Evolutionary conservation across 164 flowering plant species (phyloP).

Genomic region (Kingdonia uniflora): DNA sequence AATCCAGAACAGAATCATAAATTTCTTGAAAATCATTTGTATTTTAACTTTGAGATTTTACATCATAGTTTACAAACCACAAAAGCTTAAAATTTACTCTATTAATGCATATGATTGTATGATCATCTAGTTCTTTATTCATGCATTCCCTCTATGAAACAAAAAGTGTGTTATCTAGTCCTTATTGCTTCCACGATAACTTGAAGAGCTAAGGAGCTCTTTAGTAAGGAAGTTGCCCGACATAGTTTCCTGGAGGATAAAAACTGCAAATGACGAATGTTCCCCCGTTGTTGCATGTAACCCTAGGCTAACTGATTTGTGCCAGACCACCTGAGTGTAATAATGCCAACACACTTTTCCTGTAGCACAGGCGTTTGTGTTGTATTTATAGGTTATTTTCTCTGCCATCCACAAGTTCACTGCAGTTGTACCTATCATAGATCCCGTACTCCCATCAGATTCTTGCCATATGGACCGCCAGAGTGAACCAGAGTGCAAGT

Average conservation of each 20-base stretch:
- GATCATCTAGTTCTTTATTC: too few species aligned
- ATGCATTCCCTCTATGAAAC: too few species aligned
- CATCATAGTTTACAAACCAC: too few species aligned
- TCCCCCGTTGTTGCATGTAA: conserved; percentile 24
- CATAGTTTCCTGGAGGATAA: conserved; percentile 21
- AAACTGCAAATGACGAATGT: conserved; percentile 24
- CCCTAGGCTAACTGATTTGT: conserved; percentile 25
- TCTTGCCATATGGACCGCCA: conserved; percentile 33
- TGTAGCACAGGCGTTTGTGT: conserved; percentile 17
- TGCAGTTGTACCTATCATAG: conserved; percentile 18
- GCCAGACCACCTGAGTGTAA: conserved; percentile 51
- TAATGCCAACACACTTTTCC: conserved; percentile 22
- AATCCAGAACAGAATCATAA: too few species aligned
- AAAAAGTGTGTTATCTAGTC: too few species aligned
- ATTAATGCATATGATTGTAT: too few species aligned
- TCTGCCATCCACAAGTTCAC: conserved; percentile 36
- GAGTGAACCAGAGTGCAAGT: conserved; percentile 26
- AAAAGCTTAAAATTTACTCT: too few species aligned
- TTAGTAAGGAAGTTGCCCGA: conserved; percentile 21
- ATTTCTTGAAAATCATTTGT: too few species aligned
- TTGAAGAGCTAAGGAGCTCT: too few species aligned
- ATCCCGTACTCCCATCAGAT: conserved; percentile 24
- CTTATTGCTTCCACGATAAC: too few species aligned
- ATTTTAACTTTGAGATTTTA: too few species aligned
- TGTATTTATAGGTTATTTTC: conserved; percentile 22